Evolutionary conservation across 2,329 filamentous ascomycete genomes (phyloP).

Genomic region (Shiraia bambusicola): DNA sequence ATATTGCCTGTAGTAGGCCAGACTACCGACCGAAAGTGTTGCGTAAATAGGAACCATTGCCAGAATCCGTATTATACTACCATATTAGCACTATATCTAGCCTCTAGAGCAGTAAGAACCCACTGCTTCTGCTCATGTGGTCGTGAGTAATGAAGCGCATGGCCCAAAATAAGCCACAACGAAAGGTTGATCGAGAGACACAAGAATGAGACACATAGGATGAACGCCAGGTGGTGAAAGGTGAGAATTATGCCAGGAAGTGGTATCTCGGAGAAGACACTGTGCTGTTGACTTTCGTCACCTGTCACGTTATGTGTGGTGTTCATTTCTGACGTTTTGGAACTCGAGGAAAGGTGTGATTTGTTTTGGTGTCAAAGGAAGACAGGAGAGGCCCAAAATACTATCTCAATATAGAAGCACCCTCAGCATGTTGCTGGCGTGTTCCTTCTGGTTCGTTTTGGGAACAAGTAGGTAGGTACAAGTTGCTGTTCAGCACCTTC

Average conservation of each 20-base stretch:
- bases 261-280: constrained; percentile 16
- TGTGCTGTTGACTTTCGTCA: neutral
- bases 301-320: no score
- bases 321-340: no score
- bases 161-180: constrained; percentile 56
- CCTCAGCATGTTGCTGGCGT: no score
- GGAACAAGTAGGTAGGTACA: no score
- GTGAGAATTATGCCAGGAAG: constrained; percentile 44
- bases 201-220: constrained; percentile 56
- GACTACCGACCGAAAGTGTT: constrained; percentile 70
- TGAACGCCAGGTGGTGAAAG: constrained; percentile 59
- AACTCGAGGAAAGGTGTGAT: no score
- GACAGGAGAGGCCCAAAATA: no score
- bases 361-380: no score
- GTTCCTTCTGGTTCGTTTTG: no score
- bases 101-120: constrained; percentile 20
- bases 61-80: constrained; percentile 80
- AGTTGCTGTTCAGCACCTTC: no score
- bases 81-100: constrained; percentile 12
- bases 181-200: constrained; percentile 54
- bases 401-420: no score
- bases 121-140: constrained; percentile 63
- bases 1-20: constrained; percentile 72
- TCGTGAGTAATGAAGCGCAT: constrained; percentile 62
- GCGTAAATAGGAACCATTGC: constrained; percentile 86